Evolutionary conservation across 768 basidiomycete genomes (phyloP).

Genomic region (Lentinula edodes): DNA sequence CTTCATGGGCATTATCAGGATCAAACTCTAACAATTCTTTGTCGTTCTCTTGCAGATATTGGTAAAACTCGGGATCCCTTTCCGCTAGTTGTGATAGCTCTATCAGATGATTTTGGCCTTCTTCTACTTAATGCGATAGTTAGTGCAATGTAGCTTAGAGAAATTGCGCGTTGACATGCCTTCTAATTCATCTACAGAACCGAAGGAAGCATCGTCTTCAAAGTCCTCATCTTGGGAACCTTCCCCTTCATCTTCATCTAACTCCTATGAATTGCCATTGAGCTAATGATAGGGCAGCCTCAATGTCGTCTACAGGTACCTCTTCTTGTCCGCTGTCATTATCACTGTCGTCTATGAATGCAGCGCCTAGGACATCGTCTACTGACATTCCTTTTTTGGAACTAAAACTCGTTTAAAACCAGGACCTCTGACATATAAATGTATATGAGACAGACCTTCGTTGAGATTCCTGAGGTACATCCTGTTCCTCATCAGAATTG

Average conservation of each 20-base stretch:
- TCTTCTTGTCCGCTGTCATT: constrained; percentile 38
- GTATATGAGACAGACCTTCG: constrained; percentile 9
- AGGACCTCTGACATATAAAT: constrained; percentile 4
- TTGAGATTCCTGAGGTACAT: constrained; percentile 26
- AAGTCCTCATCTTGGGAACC: constrained; percentile 30
- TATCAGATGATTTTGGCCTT: constrained; percentile 67
- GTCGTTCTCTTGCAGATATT: constrained; percentile 96
- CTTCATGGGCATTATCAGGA: constrained; percentile 31
- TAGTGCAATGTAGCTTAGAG: background rate
- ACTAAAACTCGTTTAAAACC: constrained; percentile 12
- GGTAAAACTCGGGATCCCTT: constrained; percentile 99
- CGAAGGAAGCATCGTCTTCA: constrained; percentile 64
- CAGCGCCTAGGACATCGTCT: constrained; percentile 68
- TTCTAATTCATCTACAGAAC: constrained; percentile 75
- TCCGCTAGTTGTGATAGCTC: constrained; percentile 87
- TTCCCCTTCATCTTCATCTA: constrained; percentile 35
- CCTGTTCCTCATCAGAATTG: constrained; percentile 25
- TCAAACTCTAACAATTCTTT: constrained; percentile 83
- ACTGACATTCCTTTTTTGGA: constrained; percentile 59
- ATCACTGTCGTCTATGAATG: constrained; percentile 64
- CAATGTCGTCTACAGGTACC: constrained; percentile 9
- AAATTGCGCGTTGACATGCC: constrained; percentile 28
- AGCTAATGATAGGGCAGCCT: background rate
- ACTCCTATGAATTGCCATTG: background rate
- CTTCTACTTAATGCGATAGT: constrained; percentile 37